Percentiles rank a stretch among this genome's conserved stretches.
Conservation (phyloP, 2,329 filamentous ascomycete species). For the Helotiales sp. region DNA sequence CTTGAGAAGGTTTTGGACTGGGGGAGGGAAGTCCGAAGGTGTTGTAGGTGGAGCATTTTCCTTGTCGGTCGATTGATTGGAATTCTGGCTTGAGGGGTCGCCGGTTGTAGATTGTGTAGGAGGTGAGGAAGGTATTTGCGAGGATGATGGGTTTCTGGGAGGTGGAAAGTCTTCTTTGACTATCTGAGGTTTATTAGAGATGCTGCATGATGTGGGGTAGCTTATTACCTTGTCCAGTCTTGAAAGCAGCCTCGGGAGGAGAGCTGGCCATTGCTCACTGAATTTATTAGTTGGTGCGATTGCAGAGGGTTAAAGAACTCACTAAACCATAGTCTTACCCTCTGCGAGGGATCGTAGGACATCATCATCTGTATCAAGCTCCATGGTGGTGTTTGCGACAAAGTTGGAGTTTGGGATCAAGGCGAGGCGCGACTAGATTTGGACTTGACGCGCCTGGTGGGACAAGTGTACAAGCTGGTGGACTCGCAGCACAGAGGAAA, state of each 20-base stretch:
- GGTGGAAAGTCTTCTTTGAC: slow-evolving; percentile 57
- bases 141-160: slow-evolving; percentile 46
- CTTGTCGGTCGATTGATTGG: slow-evolving; percentile 60
- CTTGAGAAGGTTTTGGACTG: slow-evolving; percentile 61
- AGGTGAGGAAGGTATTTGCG: slow-evolving; percentile 63
- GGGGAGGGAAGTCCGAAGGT: slow-evolving; percentile 57
- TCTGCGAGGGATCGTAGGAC: slow-evolving; percentile 43
- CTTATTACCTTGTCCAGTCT: slow-evolving; percentile 40
- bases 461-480: no score
- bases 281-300: slow-evolving; percentile 21
- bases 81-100: slow-evolving; percentile 27
- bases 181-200: slow-evolving; percentile 48
- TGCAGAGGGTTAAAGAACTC: slow-evolving; percentile 33
- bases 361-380: slow-evolving; percentile 52
- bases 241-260: slow-evolving; percentile 39
- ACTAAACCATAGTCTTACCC: slow-evolving; percentile 57
- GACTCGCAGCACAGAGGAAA: neutral
- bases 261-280: slow-evolving; percentile 40
- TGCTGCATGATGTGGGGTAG: slow-evolving; percentile 43
- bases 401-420: slow-evolving; percentile 12
- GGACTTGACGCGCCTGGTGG: slow-evolving; percentile 9
- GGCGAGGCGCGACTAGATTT: slow-evolving; percentile 11
- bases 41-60: slow-evolving; percentile 56
- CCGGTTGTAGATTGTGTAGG: slow-evolving; percentile 39
- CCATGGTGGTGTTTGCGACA: slow-evolving; percentile 46